Percentiles rank a stretch among this genome's conserved stretches.
phyloP scores from a whole-genome alignment of 2,329 filamentous ascomycete genomes.

The Monilinia vaccinii-corymbosi region DNA sequence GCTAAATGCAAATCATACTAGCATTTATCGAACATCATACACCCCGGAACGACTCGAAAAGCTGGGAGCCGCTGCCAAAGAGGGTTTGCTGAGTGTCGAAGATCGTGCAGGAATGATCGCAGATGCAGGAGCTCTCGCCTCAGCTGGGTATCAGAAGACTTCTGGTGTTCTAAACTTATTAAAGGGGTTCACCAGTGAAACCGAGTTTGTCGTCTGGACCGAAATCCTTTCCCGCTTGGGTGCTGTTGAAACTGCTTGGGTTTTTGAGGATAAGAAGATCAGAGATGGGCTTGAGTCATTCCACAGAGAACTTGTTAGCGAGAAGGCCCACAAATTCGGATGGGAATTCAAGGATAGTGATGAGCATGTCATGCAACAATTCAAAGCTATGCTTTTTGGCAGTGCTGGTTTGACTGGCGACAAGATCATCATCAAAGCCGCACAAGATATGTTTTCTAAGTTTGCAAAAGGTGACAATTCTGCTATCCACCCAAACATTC shows the following conservation, averaged over 20 bases:
- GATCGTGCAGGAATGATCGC: slow-evolving; percentile 92
- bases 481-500: slow-evolving; percentile 87
- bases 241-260: slow-evolving; percentile 75
- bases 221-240: slow-evolving; percentile 75
- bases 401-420: slow-evolving; percentile 75
- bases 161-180: slow-evolving; percentile 79
- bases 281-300: slow-evolving; percentile 75
- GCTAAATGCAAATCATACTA: slow-evolving; percentile 89
- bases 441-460: slow-evolving; percentile 83
- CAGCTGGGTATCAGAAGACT: slow-evolving; percentile 88
- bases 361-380: slow-evolving; percentile 85
- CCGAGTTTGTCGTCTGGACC: slow-evolving; percentile 90
- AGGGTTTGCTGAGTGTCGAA: slow-evolving; percentile 73
- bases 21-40: slow-evolving; percentile 87
- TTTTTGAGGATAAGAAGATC: slow-evolving; percentile 69
- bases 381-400: slow-evolving; percentile 87
- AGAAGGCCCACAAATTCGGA: slow-evolving; percentile 76
- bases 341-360: slow-evolving; percentile 82
- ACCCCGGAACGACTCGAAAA: slow-evolving; percentile 74
- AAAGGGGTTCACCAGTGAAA: slow-evolving; percentile 75
- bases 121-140: slow-evolving; percentile 80
- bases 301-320: slow-evolving; percentile 66
- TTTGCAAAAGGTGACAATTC: slow-evolving; percentile 69
- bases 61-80: slow-evolving; percentile 76
- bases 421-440: slow-evolving; percentile 64